A percentile compares a stretch with the other conserved stretches of the same genome.
These are phyloP conservation scores for Hypoxylon sp. DNA, from an alignment of 2,329 filamentous ascomycete genomes.

Conservation along the genomic window DNA sequence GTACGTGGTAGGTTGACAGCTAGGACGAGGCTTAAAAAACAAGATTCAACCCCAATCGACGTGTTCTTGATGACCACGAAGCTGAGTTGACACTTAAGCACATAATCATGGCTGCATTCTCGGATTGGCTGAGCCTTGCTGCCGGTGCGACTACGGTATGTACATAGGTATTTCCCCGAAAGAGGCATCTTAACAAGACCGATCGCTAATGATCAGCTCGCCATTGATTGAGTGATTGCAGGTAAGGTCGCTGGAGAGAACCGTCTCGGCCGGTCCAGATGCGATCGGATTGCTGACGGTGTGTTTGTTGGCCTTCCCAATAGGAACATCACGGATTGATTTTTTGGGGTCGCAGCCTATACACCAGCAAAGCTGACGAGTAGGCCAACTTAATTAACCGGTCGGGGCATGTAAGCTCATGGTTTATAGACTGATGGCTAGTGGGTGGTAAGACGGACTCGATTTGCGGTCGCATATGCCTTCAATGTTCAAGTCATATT, in stretches of 20 bases:
- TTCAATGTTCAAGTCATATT: too few relatives aligned
- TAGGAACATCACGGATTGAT: slow-evolving; percentile 19
- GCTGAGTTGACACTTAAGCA: not conserved
- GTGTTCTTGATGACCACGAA: not conserved
- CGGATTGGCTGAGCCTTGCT: slow-evolving; percentile 10
- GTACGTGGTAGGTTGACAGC: not conserved
- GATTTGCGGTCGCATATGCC: too few relatives aligned
- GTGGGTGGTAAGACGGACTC: slow-evolving; percentile 19
- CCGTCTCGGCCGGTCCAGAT: slow-evolving; percentile 45
- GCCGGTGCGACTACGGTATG: slow-evolving; percentile 1
- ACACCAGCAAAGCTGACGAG: slow-evolving; percentile 36
- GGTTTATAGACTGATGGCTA: slow-evolving; percentile 25
- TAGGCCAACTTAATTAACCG: slow-evolving; percentile 34
- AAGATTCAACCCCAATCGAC: slow-evolving; percentile 6
- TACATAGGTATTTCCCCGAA: slow-evolving; percentile 13
- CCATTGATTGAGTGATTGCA: slow-evolving; percentile 29
- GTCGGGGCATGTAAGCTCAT: slow-evolving; percentile 37
- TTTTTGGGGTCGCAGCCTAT: slow-evolving; percentile 10
- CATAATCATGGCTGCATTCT: not conserved
- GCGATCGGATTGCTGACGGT: slow-evolving; percentile 40
- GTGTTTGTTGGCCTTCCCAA: slow-evolving; percentile 35
- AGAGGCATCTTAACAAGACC: slow-evolving; percentile 27
- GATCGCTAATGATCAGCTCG: slow-evolving; percentile 35
- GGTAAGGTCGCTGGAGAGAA: slow-evolving; percentile 22
- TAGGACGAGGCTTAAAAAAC: slow-evolving; percentile 22